A percentile compares a stretch with the other conserved stretches of the same genome.
Conservation (phyloP, 768 basidiomycete species). For the Suillus subluteus region DNA sequence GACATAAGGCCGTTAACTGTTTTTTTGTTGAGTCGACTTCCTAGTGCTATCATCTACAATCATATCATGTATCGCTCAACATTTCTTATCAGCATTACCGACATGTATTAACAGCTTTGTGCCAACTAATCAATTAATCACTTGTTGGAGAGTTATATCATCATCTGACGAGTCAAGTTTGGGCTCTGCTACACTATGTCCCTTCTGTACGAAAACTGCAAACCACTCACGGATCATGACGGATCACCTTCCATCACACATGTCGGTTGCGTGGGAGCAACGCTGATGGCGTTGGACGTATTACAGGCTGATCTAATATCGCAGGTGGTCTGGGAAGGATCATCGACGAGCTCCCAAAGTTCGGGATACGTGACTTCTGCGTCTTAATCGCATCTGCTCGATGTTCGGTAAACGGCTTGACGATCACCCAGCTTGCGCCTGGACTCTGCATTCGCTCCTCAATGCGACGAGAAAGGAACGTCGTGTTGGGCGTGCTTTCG, state of each 20-base stretch:
- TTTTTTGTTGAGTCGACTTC: not conserved
- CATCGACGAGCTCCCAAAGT: not conserved
- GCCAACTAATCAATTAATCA: not conserved
- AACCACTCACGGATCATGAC: conserved; percentile 16
- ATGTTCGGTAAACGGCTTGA: conserved; percentile 30
- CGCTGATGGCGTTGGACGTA: not conserved
- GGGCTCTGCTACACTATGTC: not conserved
- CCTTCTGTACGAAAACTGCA: not conserved
- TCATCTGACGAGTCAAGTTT: not conserved
- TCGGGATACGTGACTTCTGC: conserved; percentile 18
- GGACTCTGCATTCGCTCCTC: conserved; percentile 42
- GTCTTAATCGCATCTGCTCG: conserved; percentile 19
- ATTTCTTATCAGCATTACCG: not conserved
- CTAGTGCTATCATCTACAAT: conserved; percentile 4
- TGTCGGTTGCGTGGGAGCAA: not conserved
- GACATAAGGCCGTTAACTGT: not conserved
- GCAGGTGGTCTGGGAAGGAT: conserved; percentile 4
- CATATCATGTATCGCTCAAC: not conserved
- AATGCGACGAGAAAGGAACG: conserved; percentile 48
- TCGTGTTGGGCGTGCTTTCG: conserved; percentile 32
- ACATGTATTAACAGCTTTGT: conserved; percentile 2
- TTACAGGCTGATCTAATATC: not conserved
- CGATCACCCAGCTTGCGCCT: conserved; percentile 13
- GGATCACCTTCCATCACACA: not conserved
- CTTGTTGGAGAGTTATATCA: not conserved